These are phyloP conservation scores for Saccharum spontaneum DNA, from an alignment of 176 grass and related monocot genomes.

Conservation along the genomic window DNA sequence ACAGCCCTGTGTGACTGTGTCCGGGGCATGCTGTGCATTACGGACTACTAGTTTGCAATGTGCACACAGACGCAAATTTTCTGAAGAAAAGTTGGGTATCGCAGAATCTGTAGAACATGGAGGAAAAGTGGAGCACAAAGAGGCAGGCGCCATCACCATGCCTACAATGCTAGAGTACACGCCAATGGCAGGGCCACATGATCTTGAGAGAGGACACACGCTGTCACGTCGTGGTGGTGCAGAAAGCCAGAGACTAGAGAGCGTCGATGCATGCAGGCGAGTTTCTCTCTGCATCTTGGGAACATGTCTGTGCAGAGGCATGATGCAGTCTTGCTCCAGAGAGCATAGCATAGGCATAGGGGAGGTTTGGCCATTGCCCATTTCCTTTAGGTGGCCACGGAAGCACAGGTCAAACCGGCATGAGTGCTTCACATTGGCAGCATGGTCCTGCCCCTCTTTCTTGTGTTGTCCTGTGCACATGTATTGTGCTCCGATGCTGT, in stretches of 20 bases:
- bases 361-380: constrained; percentile 3
- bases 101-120: neutral
- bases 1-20: neutral
- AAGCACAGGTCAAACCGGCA: constrained; percentile 13
- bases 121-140: neutral
- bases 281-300: constrained; percentile 43
- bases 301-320: constrained; percentile 35
- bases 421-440: constrained; percentile 26
- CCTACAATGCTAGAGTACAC: neutral
- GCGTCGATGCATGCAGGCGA: constrained; percentile 20
- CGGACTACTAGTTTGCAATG: neutral
- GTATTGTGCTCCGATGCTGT: neutral
- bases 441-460: neutral
- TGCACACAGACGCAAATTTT: neutral
- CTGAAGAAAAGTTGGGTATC: constrained; percentile 8
- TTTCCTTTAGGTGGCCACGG: neutral
- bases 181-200: constrained; percentile 7
- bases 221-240: constrained; percentile 21
- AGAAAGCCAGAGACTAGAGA: neutral
- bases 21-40: neutral
- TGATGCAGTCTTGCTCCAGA: constrained; percentile 13
- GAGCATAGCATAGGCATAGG: constrained; percentile 3
- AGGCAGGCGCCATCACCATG: constrained; percentile 2
- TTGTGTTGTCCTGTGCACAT: constrained; percentile 13
- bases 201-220: constrained; percentile 47